phyloP scores from a whole-genome alignment of 176 grass and related monocot species.

The Aegilops sharonensis region DNA sequence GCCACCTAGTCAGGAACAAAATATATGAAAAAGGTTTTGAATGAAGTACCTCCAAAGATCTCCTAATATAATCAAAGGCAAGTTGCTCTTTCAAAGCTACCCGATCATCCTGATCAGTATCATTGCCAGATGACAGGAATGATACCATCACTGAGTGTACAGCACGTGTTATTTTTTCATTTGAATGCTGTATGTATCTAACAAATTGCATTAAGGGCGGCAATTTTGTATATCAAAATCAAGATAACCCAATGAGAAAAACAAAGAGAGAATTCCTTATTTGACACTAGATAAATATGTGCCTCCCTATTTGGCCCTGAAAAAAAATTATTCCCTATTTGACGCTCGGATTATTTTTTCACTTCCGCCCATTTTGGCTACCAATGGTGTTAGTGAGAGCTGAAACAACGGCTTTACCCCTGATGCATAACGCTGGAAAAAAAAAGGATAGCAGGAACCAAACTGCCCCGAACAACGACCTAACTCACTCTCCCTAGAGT shows the following conservation, averaged over 20 bases:
- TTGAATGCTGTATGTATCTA: conserved; percentile 94
- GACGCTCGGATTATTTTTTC: too few relatives aligned
- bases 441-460: too few relatives aligned
- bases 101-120: conserved; percentile 54
- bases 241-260: not conserved
- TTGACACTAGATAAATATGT: too few relatives aligned
- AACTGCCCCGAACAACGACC: too few relatives aligned
- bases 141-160: conserved; percentile 89
- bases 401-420: too few relatives aligned
- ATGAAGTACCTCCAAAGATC: conserved; percentile 65
- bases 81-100: conserved; percentile 77
- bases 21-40: not conserved
- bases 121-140: conserved; percentile 70
- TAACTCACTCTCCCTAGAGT: too few relatives aligned
- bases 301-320: too few relatives aligned
- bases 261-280: not conserved
- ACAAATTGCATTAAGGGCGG: conserved; percentile 42
- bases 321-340: too few relatives aligned
- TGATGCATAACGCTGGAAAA: too few relatives aligned
- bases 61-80: conserved; percentile 72
- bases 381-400: too few relatives aligned
- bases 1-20: not conserved
- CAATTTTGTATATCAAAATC: conserved; percentile 8
- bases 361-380: too few relatives aligned
- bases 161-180: conserved; percentile 85